These are phyloP conservation scores for Monosporascus sp. DNA, from an alignment of 2,329 filamentous ascomycete genomes.

Conservation along the genomic window DNA sequence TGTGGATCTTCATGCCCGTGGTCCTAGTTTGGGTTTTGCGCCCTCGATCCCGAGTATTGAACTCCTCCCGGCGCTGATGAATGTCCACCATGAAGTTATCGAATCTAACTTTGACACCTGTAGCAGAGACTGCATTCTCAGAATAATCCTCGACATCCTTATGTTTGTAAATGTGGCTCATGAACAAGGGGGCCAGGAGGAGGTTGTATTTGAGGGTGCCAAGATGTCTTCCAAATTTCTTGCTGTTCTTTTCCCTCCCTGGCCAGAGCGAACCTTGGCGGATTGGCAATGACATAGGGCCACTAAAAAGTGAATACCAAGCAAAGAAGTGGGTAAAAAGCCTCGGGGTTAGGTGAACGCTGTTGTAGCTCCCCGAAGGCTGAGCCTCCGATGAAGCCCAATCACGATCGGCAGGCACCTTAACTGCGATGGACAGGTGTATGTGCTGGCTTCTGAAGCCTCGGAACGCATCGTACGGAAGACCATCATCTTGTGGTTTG, in stretches of 20 bases:
- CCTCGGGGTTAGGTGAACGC: slow-evolving; percentile 85
- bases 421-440: slow-evolving; percentile 86
- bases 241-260: slow-evolving; percentile 90
- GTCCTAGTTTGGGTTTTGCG: slow-evolving; percentile 74
- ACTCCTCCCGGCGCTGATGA: slow-evolving; percentile 89
- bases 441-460: slow-evolving; percentile 98
- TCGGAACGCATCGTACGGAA: slow-evolving; percentile 82
- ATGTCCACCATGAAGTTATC: slow-evolving; percentile 97
- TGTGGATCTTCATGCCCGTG: slow-evolving; percentile 91
- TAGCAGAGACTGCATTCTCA: slow-evolving; percentile 75
- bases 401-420: slow-evolving; percentile 79
- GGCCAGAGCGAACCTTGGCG: slow-evolving; percentile 90
- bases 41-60: slow-evolving; percentile 74
- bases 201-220: slow-evolving; percentile 99
- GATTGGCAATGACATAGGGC: slow-evolving; percentile 88
- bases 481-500: slow-evolving; percentile 47
- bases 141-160: slow-evolving; percentile 87
- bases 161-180: slow-evolving; percentile 98
- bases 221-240: slow-evolving; percentile 94
- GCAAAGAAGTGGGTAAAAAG: slow-evolving; percentile 98
- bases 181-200: slow-evolving; percentile 83
- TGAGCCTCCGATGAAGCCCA: slow-evolving; percentile 74
- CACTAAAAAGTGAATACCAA: slow-evolving; percentile 97
- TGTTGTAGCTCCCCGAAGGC: slow-evolving; percentile 88
- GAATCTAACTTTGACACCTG: slow-evolving; percentile 90